phyloP scores from a whole-genome alignment of 179 eudicot genomes.

The Beta lomatogona region DNA sequence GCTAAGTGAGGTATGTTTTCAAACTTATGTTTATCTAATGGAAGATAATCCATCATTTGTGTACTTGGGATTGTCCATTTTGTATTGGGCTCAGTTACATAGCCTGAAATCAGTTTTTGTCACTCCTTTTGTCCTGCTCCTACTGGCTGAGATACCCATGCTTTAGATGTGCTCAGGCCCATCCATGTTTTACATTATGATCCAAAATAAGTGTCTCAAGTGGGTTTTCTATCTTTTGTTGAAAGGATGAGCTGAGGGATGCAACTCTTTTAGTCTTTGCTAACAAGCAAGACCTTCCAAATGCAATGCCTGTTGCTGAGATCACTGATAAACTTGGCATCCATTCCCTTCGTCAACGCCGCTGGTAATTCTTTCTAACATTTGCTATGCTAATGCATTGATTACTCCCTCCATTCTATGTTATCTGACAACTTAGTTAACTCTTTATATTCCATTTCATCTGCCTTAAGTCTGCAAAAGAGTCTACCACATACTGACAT shows the following conservation, averaged over 20 bases:
- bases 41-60: not conserved
- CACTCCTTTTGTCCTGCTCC: not conserved
- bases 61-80: not conserved
- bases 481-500: too few species aligned
- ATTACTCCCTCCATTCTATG: not conserved
- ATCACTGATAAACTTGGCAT: slow-evolving; percentile 36
- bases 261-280: slow-evolving; percentile 33
- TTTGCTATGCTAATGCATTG: too few species aligned
- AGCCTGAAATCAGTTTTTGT: not conserved
- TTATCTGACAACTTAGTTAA: not conserved
- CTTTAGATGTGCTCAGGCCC: not conserved
- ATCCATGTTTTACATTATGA: not conserved
- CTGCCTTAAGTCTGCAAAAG: too few species aligned
- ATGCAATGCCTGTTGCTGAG: slow-evolving; percentile 41
- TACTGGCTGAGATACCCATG: too few species aligned
- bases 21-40: not conserved
- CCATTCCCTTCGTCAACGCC: slow-evolving; percentile 28
- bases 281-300: slow-evolving; percentile 46
- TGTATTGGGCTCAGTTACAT: not conserved
- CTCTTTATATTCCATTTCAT: too few species aligned
- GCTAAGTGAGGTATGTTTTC: slow-evolving; percentile 26
- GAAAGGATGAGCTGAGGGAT: slow-evolving; percentile 30
- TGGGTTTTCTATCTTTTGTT: not conserved
- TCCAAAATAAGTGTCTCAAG: not conserved
- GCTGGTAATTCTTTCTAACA: slow-evolving; percentile 17